phyloP scores from a whole-genome alignment of 768 basidiomycete species.

The Amanita muscaria region DNA sequence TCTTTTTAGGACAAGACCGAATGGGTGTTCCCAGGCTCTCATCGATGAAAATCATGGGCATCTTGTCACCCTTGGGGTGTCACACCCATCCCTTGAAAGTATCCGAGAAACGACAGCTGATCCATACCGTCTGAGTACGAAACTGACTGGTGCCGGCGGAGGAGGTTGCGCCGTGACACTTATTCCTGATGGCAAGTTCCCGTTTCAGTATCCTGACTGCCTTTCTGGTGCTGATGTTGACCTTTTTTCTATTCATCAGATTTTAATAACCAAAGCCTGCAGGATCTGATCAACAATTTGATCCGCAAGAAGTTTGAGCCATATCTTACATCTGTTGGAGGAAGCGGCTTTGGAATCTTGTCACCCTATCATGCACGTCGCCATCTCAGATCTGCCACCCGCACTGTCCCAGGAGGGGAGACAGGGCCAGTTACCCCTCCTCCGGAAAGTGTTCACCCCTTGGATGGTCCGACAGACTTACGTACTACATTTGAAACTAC shows the following conservation, averaged over 20 bases:
- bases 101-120: slow-evolving; percentile 65
- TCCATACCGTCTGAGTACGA: slow-evolving; percentile 75
- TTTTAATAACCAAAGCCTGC: slow-evolving; percentile 52
- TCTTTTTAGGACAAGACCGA: slow-evolving; percentile 11
- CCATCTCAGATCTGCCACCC: slow-evolving; percentile 22
- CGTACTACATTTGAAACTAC: slow-evolving; percentile 37
- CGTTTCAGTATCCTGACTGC: slow-evolving; percentile 1
- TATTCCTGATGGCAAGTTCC: slow-evolving; percentile 76
- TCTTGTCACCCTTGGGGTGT: slow-evolving; percentile 80
- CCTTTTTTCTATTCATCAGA: slow-evolving; percentile 35
- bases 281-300: slow-evolving; percentile 52
- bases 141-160: slow-evolving; percentile 95
- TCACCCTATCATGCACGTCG: slow-evolving; percentile 46
- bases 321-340: slow-evolving; percentile 90
- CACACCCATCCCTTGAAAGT: slow-evolving; percentile 79
- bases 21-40: slow-evolving; percentile 42
- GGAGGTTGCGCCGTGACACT: slow-evolving; percentile 97
- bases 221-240: slow-evolving; percentile 5
- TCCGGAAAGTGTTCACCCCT: slow-evolving; percentile 18
- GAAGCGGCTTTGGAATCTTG: slow-evolving; percentile 84
- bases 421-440: slow-evolving; percentile 42
- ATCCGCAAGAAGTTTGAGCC: slow-evolving; percentile 61
- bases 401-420: slow-evolving; percentile 12
- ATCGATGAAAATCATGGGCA: slow-evolving; percentile 87
- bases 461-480: slow-evolving; percentile 22